These are phyloP conservation scores for Sphagnum tenellum DNA, from an alignment of 225 moss, liverwort and hornwort genomes.

Conservation along the genomic window DNA sequence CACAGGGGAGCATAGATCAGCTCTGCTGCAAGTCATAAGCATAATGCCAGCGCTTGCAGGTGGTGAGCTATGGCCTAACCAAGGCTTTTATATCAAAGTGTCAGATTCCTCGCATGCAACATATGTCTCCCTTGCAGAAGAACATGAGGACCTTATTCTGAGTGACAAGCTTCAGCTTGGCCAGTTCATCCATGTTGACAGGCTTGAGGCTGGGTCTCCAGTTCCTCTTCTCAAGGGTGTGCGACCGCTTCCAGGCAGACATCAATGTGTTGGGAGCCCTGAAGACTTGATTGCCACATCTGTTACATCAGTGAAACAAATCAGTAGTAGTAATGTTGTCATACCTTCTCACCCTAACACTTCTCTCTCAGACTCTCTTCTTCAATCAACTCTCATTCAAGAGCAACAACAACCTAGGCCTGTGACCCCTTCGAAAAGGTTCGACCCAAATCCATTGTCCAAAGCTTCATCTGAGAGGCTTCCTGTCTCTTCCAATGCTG, in stretches of 20 bases:
- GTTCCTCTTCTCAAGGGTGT: conserved; percentile 44
- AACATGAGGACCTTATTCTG: conserved; percentile 45
- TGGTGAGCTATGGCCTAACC: conserved; percentile 44
- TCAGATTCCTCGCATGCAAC: conserved; percentile 50
- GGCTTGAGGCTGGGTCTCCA: conserved; percentile 35
- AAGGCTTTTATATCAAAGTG: conserved; percentile 47
- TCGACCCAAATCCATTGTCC: background rate
- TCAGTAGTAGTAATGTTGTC: background rate
- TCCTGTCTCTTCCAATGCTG: no score
- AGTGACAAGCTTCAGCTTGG: conserved; percentile 50
- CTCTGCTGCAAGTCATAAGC: conserved; percentile 50
- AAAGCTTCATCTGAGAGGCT: no score
- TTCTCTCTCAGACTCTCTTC: conserved; percentile 4
- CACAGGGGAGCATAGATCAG: conserved; percentile 42
- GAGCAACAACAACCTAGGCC: conserved; percentile 2
- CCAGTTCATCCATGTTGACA: conserved; percentile 50
- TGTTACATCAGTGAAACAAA: conserved; percentile 17
- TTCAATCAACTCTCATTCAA: background rate
- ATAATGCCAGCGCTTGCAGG: conserved; percentile 46
- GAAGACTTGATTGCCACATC: conserved; percentile 45
- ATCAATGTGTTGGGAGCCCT: conserved; percentile 41
- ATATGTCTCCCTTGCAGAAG: conserved; percentile 43
- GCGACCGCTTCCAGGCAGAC: conserved; percentile 35
- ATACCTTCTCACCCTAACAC: no score
- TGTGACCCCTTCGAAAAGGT: conserved; percentile 24